Conservation (phyloP, 2,329 filamentous ascomycete genomes). For the Fusarium torreyae region DNA sequence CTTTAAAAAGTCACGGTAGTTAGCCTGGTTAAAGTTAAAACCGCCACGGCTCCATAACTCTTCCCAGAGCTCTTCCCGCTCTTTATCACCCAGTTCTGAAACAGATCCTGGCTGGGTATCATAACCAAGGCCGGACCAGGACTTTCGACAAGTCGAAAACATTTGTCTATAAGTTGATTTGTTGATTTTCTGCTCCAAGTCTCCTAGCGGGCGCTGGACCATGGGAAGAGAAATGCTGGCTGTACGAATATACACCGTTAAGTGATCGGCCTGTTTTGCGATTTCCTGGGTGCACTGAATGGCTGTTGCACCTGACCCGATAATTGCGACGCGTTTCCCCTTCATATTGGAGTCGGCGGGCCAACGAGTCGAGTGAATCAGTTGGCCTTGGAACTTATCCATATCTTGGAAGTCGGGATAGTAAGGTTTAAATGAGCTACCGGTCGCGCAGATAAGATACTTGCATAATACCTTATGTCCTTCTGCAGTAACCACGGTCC, state of each 20-base stretch:
- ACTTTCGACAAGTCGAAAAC: slow-evolving; percentile 40
- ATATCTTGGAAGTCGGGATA: neutral
- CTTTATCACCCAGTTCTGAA: slow-evolving; percentile 39
- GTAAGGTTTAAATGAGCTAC: too few species aligned
- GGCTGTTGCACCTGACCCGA: neutral
- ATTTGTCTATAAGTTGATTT: slow-evolving; percentile 52
- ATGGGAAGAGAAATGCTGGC: neutral
- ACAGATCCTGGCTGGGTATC: slow-evolving; percentile 19
- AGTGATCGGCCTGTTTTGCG: neutral
- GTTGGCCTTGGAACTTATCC: neutral
- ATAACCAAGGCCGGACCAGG: slow-evolving; percentile 18
- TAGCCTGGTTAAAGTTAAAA: slow-evolving; percentile 62
- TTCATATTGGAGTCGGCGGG: neutral
- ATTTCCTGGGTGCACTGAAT: neutral
- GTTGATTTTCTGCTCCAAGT: slow-evolving; percentile 61
- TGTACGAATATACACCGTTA: neutral
- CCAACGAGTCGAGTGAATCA: neutral
- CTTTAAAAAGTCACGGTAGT: slow-evolving; percentile 62
- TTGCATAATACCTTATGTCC: neutral
- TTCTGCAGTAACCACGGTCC: too few species aligned
- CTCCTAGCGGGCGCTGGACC: neutral
- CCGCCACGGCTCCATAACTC: slow-evolving; percentile 61
- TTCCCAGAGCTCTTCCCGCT: neutral
- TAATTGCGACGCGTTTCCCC: neutral
- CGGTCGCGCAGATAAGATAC: neutral